Evolutionary conservation across 768 basidiomycete species (phyloP).

Genomic region (Candolleomyces eurysporus): DNA sequence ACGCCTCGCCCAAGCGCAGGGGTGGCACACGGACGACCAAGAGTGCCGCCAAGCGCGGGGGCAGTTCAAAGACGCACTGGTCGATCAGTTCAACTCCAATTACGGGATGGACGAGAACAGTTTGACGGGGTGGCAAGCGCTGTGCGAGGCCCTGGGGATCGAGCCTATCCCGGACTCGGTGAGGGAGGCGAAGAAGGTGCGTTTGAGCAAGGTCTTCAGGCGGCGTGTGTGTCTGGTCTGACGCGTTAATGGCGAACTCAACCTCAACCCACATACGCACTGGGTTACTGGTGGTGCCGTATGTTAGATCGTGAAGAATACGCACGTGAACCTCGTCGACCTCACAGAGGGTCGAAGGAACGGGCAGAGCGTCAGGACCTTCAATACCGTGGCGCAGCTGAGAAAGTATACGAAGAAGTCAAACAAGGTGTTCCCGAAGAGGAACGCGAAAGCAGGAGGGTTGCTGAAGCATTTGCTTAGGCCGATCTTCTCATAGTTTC

Average conservation of each 20-base stretch:
- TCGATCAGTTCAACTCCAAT: slow-evolving; percentile 10
- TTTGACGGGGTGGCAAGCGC: slow-evolving; percentile 11
- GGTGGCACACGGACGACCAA: not conserved
- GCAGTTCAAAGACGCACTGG: slow-evolving; percentile 5
- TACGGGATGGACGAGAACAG: slow-evolving; percentile 12
- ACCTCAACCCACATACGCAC: no score
- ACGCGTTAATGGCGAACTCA: no score
- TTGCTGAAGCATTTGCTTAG: slow-evolving; percentile 7
- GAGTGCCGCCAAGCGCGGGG: not conserved
- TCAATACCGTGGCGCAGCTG: slow-evolving; percentile 23
- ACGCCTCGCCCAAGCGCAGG: not conserved
- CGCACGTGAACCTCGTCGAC: slow-evolving; percentile 21
- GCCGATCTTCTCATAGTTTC: not conserved
- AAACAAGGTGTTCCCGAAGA: slow-evolving; percentile 30
- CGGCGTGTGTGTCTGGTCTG: not conserved
- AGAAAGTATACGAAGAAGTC: slow-evolving; percentile 26
- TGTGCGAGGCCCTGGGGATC: slow-evolving; percentile 7
- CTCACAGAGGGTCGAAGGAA: slow-evolving; percentile 24
- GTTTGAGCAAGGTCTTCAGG: not conserved
- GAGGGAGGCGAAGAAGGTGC: slow-evolving; percentile 2
- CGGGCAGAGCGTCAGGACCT: slow-evolving; percentile 13
- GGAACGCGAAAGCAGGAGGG: slow-evolving; percentile 25
- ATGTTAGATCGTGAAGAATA: slow-evolving; percentile 5
- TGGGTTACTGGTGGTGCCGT: not conserved
- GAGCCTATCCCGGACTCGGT: slow-evolving; percentile 2